These are phyloP conservation scores for Debaryomyces prosopidis DNA, from an alignment of 805 yeast genomes.

Conservation along the genomic window DNA sequence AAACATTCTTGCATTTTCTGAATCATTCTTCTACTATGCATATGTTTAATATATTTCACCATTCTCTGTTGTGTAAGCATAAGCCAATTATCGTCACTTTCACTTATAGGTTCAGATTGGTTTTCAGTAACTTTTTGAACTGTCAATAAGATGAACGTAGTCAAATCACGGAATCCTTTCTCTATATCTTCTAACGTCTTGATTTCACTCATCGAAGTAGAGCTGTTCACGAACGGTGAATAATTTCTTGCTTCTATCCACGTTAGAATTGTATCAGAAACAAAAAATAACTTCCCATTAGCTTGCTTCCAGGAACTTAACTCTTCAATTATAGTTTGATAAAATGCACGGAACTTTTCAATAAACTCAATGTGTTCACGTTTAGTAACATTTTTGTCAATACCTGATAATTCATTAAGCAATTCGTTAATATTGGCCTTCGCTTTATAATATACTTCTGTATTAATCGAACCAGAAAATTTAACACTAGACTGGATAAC, in stretches of 20 bases:
- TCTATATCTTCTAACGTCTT: conserved; percentile 43
- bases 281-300: conserved; percentile 39
- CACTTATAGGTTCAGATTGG: conserved; percentile 32
- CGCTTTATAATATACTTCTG: conserved; percentile 14
- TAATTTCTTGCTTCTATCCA: conserved; percentile 42
- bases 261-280: conserved; percentile 46
- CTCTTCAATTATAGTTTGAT: conserved; percentile 19
- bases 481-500: conserved; percentile 11
- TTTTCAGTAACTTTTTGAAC: conserved; percentile 58
- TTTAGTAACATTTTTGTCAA: conserved; percentile 19
- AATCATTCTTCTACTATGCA: conserved; percentile 40
- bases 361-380: conserved; percentile 17
- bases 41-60: conserved; percentile 38
- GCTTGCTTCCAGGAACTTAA: conserved; percentile 36
- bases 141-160: conserved; percentile 61
- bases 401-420: conserved; percentile 13
- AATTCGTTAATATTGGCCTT: conserved; percentile 16
- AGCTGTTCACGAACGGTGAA: conserved; percentile 19
- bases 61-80: conserved; percentile 46
- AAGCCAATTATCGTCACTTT: conserved; percentile 70
- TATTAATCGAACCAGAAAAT: conserved; percentile 8
- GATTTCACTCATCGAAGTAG: conserved; percentile 21
- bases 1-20: conserved; percentile 37
- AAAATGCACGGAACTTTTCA: conserved; percentile 16
- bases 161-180: conserved; percentile 46